phyloP scores from a whole-genome alignment of 2,329 filamentous ascomycete genomes.

The Zymoseptoria crescenta region DNA sequence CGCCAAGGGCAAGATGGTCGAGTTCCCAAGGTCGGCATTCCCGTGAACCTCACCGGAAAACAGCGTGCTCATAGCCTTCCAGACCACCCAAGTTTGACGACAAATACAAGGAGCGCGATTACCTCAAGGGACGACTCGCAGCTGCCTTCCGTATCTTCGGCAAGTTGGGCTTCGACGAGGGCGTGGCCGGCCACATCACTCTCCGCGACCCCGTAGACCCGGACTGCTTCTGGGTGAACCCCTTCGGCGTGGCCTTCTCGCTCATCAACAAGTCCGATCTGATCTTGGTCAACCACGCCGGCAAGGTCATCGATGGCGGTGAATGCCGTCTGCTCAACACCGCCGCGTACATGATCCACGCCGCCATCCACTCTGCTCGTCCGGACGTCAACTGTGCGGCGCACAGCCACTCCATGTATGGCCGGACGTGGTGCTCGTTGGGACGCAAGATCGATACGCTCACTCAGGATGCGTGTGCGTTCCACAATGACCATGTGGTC shows the following conservation, averaged over 20 bases:
- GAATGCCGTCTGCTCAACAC: slow-evolving; percentile 35
- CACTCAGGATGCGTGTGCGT: slow-evolving; percentile 38
- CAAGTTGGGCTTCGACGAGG: slow-evolving; percentile 34
- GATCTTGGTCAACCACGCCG: slow-evolving; percentile 38
- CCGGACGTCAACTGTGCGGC: slow-evolving; percentile 41
- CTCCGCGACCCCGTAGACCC: slow-evolving; percentile 31
- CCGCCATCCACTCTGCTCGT: slow-evolving; percentile 33
- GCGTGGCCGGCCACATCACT: slow-evolving; percentile 37
- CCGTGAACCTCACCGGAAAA: neutral
- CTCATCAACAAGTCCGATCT: slow-evolving; percentile 40
- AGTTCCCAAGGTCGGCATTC: slow-evolving; percentile 21
- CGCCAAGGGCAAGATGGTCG: slow-evolving; percentile 24
- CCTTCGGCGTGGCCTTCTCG: slow-evolving; percentile 36
- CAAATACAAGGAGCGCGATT: slow-evolving; percentile 34
- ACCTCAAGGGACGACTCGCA: slow-evolving; percentile 38
- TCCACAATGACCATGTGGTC: slow-evolving; percentile 34
- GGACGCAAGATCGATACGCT: slow-evolving; percentile 38
- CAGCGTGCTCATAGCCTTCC: neutral
- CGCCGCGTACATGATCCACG: slow-evolving; percentile 42
- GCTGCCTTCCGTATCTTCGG: slow-evolving; percentile 40
- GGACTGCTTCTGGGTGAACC: slow-evolving; percentile 31
- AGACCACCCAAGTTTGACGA: slow-evolving; percentile 30
- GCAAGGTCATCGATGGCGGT: slow-evolving; percentile 37
- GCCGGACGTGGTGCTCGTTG: slow-evolving; percentile 37
- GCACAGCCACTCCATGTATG: slow-evolving; percentile 40